These are phyloP conservation scores for Trichodelitschia bisporula DNA, from an alignment of 495 filamentous ascomycete genomes.

Conservation along the genomic window DNA sequence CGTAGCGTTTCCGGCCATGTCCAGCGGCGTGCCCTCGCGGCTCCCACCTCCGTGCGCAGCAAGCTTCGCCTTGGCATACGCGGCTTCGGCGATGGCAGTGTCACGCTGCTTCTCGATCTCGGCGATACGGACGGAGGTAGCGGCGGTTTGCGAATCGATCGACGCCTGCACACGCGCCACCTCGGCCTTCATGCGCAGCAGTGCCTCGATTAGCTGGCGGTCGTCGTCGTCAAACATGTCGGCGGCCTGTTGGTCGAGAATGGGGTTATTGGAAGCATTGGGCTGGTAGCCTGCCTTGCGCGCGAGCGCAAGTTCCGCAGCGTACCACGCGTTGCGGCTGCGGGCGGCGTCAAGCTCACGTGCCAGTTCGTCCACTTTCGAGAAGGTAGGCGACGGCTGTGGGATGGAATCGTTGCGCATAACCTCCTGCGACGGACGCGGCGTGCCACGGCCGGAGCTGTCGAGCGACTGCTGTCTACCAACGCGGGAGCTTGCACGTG, in stretches of 20 bases:
- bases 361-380: constrained; percentile 28
- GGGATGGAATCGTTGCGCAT: constrained; percentile 15
- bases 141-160: constrained; percentile 59
- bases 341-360: constrained; percentile 66
- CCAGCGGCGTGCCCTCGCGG: constrained; percentile 41
- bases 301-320: constrained; percentile 76
- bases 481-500: constrained; percentile 8
- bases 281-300: constrained; percentile 67
- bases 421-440: constrained; percentile 8
- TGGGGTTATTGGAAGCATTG: constrained; percentile 34
- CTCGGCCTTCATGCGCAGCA: constrained; percentile 72
- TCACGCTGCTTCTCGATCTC: constrained; percentile 86
- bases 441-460: constrained; percentile 6
- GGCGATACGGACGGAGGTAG: constrained; percentile 70
- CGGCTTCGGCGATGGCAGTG: constrained; percentile 71
- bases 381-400: constrained; percentile 15
- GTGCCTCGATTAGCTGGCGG: constrained; percentile 72
- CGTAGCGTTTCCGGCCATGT: constrained; percentile 33
- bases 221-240: constrained; percentile 78
- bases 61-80: constrained; percentile 81
- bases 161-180: constrained; percentile 63
- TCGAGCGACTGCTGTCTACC: constrained; percentile 11
- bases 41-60: constrained; percentile 53
- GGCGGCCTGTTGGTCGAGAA: constrained; percentile 46
- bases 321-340: constrained; percentile 87